phyloP scores from a whole-genome alignment of 1,284 basidiomycete species.

The Fomitiporia mediterranea region DNA sequence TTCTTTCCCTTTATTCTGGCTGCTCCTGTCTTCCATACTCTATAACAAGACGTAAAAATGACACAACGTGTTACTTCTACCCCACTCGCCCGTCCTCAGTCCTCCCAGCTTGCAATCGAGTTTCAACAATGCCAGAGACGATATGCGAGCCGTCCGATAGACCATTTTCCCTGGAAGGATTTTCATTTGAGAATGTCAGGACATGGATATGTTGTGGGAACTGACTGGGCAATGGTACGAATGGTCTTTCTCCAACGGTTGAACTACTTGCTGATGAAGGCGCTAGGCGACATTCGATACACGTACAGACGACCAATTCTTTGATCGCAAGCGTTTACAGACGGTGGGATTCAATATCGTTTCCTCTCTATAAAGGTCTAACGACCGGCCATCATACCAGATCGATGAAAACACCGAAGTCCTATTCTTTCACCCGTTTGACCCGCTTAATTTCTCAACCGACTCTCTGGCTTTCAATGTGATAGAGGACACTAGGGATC shows the following conservation, averaged over 20 bases:
- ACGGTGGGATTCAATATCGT: not conserved
- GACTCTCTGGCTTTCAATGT: not conserved
- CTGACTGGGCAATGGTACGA: conserved; percentile 9
- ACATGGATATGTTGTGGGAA: not conserved
- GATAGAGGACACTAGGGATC: not conserved
- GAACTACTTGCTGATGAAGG: not conserved
- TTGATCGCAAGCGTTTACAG: conserved; percentile 6
- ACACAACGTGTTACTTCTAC: not conserved
- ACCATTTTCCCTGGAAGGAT: not conserved
- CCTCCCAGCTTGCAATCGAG: not conserved
- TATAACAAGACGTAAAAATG: not conserved
- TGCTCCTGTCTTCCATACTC: not conserved
- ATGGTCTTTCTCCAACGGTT: not conserved
- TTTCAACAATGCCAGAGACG: not conserved
- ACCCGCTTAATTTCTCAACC: not conserved
- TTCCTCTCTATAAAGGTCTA: not conserved
- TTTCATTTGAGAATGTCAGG: not conserved
- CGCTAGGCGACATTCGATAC: conserved; percentile 5
- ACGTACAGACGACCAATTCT: conserved; percentile 5
- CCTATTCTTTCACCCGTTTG: not conserved
- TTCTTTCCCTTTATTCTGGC: not conserved
- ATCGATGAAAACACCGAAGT: conserved; percentile 7
- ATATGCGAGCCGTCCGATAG: not conserved
- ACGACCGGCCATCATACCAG: not conserved
- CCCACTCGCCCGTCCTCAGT: not conserved